Base-by-base conservation (phyloP, 164 flowering plant genomes). In the Dillenia turbinata region DNA sequence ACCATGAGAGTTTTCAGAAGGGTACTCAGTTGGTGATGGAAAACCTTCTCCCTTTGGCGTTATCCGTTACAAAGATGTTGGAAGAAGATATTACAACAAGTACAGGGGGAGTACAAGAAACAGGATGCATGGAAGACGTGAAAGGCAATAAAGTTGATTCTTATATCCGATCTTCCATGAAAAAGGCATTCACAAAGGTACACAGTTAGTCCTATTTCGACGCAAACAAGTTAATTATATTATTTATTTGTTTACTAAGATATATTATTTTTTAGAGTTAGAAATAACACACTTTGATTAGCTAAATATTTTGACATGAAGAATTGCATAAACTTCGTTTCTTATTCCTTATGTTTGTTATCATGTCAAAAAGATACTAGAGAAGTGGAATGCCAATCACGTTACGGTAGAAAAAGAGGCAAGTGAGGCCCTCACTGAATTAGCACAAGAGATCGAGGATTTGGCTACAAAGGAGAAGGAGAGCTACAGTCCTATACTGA, bases 401-500 rank as follows among this genome's bases (percentile, higher is more conserved):
- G 59, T 52, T 54, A 69, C 44, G 1, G 63, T 26, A 3, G 81
- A 74, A 59, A 77, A 73, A 14, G 84, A 77, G 26, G 77, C 73
- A 17, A 76, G 73, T 19, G 81, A 84, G 51, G 64, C 75, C 48
- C 70, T 95, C 0, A 69, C 82, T 49, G 69, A 71, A 40, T 50
- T 95, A 19, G 90, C 96, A 1, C 73, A 75, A 52, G 89, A 80
- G 49, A 83, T 88, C 1, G 92, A 90, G 60, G 90, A 81, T 12
- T 62, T 92, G 62, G 97, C 91, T 0, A 46, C 63, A 47, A 82
- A 75, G 69, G 99, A 95, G 78, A 88, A 81, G 79, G 94, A 83
- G 43, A 63, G 59, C 16, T 95, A 84, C 64, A 90, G 92, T 70
- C 84, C 87, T 8, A 68, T 80, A 10, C 76, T 95, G 11, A 88